Percentiles rank a stretch among this genome's conserved stretches.
phyloP scores from a whole-genome alignment of 1,139 yeast genomes.

The Lodderomyces orthopsilosis region DNA sequence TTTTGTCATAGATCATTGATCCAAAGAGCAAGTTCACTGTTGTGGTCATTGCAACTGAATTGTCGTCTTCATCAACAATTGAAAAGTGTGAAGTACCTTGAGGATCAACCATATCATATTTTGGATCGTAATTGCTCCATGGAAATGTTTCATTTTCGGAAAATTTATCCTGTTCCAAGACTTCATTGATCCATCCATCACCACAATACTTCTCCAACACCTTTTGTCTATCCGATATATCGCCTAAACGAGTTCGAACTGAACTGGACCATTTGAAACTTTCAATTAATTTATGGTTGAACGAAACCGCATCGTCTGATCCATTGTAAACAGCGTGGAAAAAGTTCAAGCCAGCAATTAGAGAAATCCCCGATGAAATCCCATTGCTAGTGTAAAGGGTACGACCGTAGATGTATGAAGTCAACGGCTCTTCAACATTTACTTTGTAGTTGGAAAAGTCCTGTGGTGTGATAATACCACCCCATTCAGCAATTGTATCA shows the following conservation, averaged over 20 bases:
- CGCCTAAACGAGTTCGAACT: slow-evolving; percentile 81
- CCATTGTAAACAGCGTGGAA: slow-evolving; percentile 32
- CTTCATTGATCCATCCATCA: slow-evolving; percentile 53
- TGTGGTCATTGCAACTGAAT: slow-evolving; percentile 84
- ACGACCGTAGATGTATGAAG: slow-evolving; percentile 40
- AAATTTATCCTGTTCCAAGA: slow-evolving; percentile 42
- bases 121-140: slow-evolving; percentile 77
- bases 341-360: slow-evolving; percentile 71
- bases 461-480: slow-evolving; percentile 58
- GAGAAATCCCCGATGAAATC: slow-evolving; percentile 80
- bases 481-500: slow-evolving; percentile 38
- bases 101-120: slow-evolving; percentile 69
- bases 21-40: slow-evolving; percentile 89
- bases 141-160: slow-evolving; percentile 55
- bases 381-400: slow-evolving; percentile 71
- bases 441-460: slow-evolving; percentile 69
- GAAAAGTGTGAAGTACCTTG: slow-evolving; percentile 90
- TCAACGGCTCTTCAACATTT: slow-evolving; percentile 54
- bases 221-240: slow-evolving; percentile 27
- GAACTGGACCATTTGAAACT: slow-evolving; percentile 93
- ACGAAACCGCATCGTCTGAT: slow-evolving; percentile 28
- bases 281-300: slow-evolving; percentile 74
- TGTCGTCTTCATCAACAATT: slow-evolving; percentile 64
- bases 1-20: slow-evolving; percentile 72
- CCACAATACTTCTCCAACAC: slow-evolving; percentile 31